A percentile compares a stretch with the other conserved stretches of the same genome.
Conservation (phyloP, 768 basidiomycete genomes). For the Boletus pseudo-olivaceus region DNA sequence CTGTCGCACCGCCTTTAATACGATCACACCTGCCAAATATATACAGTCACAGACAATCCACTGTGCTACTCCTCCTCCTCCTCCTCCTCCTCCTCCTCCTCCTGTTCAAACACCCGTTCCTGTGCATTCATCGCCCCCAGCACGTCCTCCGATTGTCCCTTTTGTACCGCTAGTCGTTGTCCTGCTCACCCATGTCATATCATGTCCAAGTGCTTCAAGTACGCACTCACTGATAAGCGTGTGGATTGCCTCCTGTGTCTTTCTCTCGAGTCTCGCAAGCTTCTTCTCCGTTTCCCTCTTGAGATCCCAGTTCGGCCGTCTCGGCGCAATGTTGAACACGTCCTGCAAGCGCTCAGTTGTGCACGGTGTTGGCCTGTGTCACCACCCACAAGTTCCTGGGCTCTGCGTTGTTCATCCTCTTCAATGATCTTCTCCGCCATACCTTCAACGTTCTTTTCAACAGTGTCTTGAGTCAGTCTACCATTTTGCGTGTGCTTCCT, state of each 20-base stretch:
- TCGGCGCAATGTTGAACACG: constrained; percentile 95
- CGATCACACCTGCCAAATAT: constrained; percentile 18
- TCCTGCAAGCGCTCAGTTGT: constrained; percentile 50
- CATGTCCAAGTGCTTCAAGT: constrained; percentile 1
- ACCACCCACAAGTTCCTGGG: constrained; percentile 80
- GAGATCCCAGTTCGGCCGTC: constrained; percentile 94
- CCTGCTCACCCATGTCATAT: constrained; percentile 41
- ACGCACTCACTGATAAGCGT: constrained; percentile 79
- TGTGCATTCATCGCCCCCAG: constrained; percentile 82
- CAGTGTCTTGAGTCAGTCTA: constrained; percentile 68
- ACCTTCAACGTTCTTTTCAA: constrained; percentile 82
- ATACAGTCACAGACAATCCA: background rate
- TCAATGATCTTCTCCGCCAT: constrained; percentile 80
- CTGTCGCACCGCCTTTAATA: constrained; percentile 14
- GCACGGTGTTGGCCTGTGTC: background rate
- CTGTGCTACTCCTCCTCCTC: constrained; percentile 10
- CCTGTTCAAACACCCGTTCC: constrained; percentile 50
- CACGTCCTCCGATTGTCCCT: constrained; percentile 74
- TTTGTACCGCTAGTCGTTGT: constrained; percentile 74
- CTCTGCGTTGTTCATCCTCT: constrained; percentile 81
- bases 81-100: constrained; percentile 38
- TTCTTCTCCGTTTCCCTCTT: constrained; percentile 93
- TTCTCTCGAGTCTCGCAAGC: constrained; percentile 81
- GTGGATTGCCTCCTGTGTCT: constrained; percentile 90
- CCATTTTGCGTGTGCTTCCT: constrained; percentile 62